A percentile compares a stretch with the other conserved stretches of the same genome.
Conservation (phyloP, 2,329 filamentous ascomycete species). For the Aspergillus caelatus region DNA sequence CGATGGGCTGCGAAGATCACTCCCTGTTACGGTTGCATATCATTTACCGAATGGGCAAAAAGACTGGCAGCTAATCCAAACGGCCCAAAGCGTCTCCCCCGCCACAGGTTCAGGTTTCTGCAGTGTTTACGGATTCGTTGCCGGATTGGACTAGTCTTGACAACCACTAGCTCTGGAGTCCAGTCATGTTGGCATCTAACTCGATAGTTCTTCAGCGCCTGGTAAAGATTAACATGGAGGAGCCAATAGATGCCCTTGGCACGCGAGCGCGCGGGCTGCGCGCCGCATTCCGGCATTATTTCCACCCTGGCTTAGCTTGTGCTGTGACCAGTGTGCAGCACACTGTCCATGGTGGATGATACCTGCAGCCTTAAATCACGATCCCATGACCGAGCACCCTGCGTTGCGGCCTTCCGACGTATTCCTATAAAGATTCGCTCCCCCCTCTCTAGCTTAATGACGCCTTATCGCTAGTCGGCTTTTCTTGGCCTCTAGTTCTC, state of each 20-base stretch:
- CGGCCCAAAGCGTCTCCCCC: background rate
- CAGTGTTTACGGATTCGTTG: background rate
- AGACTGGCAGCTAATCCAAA: background rate
- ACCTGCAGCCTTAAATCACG: background rate
- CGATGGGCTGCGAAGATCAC: background rate
- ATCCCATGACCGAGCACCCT: background rate
- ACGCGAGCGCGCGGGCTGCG: background rate
- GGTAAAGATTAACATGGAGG: background rate
- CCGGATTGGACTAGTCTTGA: background rate
- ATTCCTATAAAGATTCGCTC: background rate
- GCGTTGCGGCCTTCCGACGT: background rate
- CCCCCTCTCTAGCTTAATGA: background rate
- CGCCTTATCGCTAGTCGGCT: background rate
- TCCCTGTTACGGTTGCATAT: background rate
- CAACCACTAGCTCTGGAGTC: background rate
- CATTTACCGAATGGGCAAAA: background rate
- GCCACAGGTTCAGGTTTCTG: background rate
- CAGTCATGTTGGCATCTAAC: background rate
- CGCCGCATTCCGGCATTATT: constrained; percentile 1
- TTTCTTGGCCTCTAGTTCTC: background rate
- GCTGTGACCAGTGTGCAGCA: background rate
- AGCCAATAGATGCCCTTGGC: background rate
- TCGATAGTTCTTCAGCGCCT: background rate
- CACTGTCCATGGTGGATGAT: background rate
- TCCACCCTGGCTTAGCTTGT: background rate